A percentile compares a stretch with the other conserved stretches of the same genome.
Evolutionary conservation across 352 stramenopile genomes (phyloP).

Genomic region (Pythium utonaiense): DNA sequence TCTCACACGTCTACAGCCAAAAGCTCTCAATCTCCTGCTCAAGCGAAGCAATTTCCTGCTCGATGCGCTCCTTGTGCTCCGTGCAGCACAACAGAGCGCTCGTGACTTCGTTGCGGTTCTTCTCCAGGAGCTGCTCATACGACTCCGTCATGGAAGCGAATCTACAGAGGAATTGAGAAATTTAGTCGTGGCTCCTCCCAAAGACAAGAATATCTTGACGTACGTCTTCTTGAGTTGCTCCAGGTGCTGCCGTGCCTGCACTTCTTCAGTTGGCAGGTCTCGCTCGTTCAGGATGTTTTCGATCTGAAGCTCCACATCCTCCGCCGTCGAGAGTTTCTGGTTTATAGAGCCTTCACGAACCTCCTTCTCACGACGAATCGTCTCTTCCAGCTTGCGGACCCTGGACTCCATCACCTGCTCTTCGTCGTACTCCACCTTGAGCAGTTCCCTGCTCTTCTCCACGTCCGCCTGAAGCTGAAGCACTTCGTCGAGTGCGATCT

Average conservation of each 20-base stretch:
- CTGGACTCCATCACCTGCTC: conserved; percentile 44
- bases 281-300: conserved; percentile 60
- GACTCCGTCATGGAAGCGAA: conserved; percentile 43
- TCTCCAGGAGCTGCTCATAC: conserved; percentile 52
- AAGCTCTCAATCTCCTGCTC: conserved; percentile 52
- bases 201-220: too few relatives aligned
- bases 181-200: too few relatives aligned
- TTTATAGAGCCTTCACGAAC: conserved; percentile 34
- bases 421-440: conserved; percentile 49
- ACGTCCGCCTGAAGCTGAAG: conserved; percentile 54
- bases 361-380: conserved; percentile 52
- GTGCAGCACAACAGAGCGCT: conserved; percentile 63
- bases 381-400: conserved; percentile 55
- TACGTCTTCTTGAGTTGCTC: conserved; percentile 54
- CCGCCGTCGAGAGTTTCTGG: conserved; percentile 45
- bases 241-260: conserved; percentile 35
- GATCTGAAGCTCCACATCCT: conserved; percentile 74
- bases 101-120: conserved; percentile 55
- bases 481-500: conserved; percentile 53
- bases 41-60: conserved; percentile 55
- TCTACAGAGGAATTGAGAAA: conserved; percentile 26
- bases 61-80: conserved; percentile 60
- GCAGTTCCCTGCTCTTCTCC: conserved; percentile 43
- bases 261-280: conserved; percentile 44
- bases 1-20: conserved; percentile 29